Conservation (phyloP, 2,329 filamentous ascomycete species). For the Periconia sp. region DNA sequence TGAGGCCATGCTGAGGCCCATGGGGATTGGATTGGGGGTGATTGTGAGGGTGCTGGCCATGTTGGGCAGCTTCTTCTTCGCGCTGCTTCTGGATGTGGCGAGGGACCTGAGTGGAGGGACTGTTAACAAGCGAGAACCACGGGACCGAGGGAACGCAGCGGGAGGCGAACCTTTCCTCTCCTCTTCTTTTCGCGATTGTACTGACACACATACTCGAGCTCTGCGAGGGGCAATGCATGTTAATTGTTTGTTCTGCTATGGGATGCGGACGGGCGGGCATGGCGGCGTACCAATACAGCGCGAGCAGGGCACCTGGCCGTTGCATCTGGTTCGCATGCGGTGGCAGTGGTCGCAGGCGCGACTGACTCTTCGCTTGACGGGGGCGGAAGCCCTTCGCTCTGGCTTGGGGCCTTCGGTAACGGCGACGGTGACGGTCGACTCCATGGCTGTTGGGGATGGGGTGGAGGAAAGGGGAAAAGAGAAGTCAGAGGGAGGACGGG, state of each 20-base stretch:
- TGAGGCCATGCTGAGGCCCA: constrained; percentile 18
- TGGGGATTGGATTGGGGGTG: constrained; percentile 19
- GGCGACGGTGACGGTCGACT: constrained; percentile 21
- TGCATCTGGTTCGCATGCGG: constrained; percentile 89
- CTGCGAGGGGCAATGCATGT: constrained; percentile 46
- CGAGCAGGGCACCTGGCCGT: constrained; percentile 86
- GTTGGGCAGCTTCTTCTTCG: constrained; percentile 32
- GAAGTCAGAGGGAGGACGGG: constrained; percentile 1
- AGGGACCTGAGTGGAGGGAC: constrained; percentile 27
- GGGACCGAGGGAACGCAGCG: neutral
- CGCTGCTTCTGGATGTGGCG: constrained; percentile 42
- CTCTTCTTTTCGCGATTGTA: constrained; percentile 93
- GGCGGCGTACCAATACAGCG: constrained; percentile 76
- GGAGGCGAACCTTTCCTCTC: constrained; percentile 81
- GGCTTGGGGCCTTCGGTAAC: constrained; percentile 31
- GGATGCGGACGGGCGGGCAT: neutral
- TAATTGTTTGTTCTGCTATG: neutral
- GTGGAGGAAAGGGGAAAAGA: neutral
- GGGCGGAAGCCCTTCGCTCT: constrained; percentile 52
- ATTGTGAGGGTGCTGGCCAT: constrained; percentile 26
- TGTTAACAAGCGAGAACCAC: constrained; percentile 12
- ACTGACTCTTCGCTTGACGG: constrained; percentile 83
- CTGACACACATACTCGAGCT: constrained; percentile 85
- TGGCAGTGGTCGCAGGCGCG: constrained; percentile 95
- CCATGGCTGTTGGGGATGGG: constrained; percentile 7